A percentile compares a stretch with the other conserved stretches of the same genome.
These are phyloP conservation scores for Whalleya microplaca DNA, from an alignment of 2,329 filamentous ascomycete genomes.

Conservation along the genomic window DNA sequence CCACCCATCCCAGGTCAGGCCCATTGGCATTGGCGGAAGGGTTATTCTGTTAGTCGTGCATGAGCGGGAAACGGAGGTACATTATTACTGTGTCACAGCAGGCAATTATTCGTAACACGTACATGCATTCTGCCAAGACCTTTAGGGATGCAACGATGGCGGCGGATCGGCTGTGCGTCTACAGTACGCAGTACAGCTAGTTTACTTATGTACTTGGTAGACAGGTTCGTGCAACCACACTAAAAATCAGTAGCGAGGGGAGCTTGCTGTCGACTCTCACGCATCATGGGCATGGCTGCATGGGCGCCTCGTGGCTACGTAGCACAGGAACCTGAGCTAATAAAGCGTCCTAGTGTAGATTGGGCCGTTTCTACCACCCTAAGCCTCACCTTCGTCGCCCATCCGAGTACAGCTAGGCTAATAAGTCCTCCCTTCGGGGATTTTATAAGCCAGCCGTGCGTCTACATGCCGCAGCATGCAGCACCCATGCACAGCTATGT, in stretches of 20 bases:
- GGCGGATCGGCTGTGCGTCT: conserved; percentile 24
- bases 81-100: not conserved
- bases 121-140: not conserved
- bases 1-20: too few species aligned
- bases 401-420: too few species aligned
- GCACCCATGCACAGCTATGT: not conserved
- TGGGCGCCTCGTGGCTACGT: conserved; percentile 33
- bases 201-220: not conserved
- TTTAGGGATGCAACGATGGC: conserved; percentile 3
- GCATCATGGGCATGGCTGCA: conserved; percentile 2
- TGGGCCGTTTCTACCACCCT: conserved; percentile 2
- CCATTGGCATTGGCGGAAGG: too few species aligned
- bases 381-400: conserved; percentile 2
- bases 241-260: conserved; percentile 7
- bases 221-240: conserved; percentile 22
- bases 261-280: not conserved
- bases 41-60: too few species aligned
- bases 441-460: not conserved
- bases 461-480: not conserved
- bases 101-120: not conserved
- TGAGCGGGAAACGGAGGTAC: not conserved
- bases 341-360: conserved; percentile 20
- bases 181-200: conserved; percentile 2
- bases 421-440: not conserved
- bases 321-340: conserved; percentile 23